These are phyloP conservation scores for Hypericum androsaemum DNA, from an alignment of 345 rosid species.

Conservation along the genomic window DNA sequence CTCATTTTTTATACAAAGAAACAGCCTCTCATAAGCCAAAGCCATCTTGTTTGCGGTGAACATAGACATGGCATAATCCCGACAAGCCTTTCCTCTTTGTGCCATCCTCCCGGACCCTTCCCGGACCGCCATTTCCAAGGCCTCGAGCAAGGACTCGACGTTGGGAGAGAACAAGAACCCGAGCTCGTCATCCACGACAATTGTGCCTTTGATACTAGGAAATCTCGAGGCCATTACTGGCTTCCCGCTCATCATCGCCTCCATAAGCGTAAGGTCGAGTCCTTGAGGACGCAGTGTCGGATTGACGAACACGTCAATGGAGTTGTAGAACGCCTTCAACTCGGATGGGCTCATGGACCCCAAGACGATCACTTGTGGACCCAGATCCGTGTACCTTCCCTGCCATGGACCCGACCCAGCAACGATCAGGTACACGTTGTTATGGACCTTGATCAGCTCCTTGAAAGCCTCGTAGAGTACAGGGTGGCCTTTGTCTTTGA, in stretches of 20 bases:
- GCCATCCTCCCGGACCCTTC: slow-evolving; percentile 65
- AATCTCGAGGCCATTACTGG: slow-evolving; percentile 84
- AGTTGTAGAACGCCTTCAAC: slow-evolving; percentile 59
- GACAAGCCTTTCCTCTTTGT: slow-evolving; percentile 59
- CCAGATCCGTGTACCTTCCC: slow-evolving; percentile 58
- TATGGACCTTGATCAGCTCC: slow-evolving; percentile 28
- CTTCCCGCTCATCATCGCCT: slow-evolving; percentile 90
- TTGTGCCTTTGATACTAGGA: slow-evolving; percentile 75
- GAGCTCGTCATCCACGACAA: slow-evolving; percentile 71
- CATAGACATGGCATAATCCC: slow-evolving; percentile 64
- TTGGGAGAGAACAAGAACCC: slow-evolving; percentile 90
- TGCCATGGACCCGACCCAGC: slow-evolving; percentile 96
- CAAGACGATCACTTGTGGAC: slow-evolving; percentile 40
- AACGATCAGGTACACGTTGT: slow-evolving; percentile 43
- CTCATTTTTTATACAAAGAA: slow-evolving; percentile 68
- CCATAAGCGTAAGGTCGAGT: slow-evolving; percentile 81
- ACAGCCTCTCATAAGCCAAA: slow-evolving; percentile 75
- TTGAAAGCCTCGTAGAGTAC: slow-evolving; percentile 56
- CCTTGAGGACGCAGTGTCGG: slow-evolving; percentile 94
- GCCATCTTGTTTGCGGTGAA: slow-evolving; percentile 87
- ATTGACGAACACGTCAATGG: slow-evolving; percentile 67
- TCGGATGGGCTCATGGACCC: slow-evolving; percentile 62
- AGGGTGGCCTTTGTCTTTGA: slow-evolving; percentile 91
- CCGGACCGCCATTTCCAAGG: slow-evolving; percentile 37
- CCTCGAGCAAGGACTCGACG: slow-evolving; percentile 54